These are phyloP conservation scores for Gaeumannomyces tritici DNA, from an alignment of 2,329 filamentous ascomycete species.

Conservation along the genomic window DNA sequence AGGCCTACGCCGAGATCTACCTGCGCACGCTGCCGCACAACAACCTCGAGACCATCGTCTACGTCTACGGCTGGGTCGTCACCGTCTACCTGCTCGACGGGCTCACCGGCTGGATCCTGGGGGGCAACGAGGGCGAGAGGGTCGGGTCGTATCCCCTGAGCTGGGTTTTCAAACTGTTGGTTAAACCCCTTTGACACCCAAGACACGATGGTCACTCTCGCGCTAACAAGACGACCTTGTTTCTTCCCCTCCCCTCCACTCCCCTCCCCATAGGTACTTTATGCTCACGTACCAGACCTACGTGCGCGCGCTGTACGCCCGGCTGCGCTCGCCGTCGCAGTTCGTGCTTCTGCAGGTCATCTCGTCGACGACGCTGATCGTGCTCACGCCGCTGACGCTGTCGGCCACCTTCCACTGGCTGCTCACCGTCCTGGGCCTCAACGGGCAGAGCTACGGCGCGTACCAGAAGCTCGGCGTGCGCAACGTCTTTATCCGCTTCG, in stretches of 20 bases:
- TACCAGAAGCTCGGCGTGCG: conserved; percentile 59
- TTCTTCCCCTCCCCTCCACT: too few relatives aligned
- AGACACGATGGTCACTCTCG: background rate
- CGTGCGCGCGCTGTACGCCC: conserved; percentile 58
- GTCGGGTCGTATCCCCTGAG: conserved; percentile 62
- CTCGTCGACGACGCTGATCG: conserved; percentile 52
- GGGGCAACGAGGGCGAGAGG: conserved; percentile 54
- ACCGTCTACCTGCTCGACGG: conserved; percentile 57
- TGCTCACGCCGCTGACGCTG: conserved; percentile 56
- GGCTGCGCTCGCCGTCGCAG: conserved; percentile 53
- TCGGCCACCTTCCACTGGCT: conserved; percentile 47
- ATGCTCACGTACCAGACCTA: conserved; percentile 64
- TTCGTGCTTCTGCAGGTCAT: conserved; percentile 57
- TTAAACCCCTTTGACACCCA: conserved; percentile 5
- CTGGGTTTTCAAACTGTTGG: conserved; percentile 62
- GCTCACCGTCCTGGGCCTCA: conserved; percentile 43
- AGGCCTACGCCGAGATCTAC: conserved; percentile 61
- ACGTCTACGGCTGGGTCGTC: conserved; percentile 61
- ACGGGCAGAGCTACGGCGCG: conserved; percentile 47
- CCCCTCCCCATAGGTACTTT: conserved; percentile 40
- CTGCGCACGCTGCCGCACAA: conserved; percentile 56
- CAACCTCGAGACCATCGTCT: conserved; percentile 57
- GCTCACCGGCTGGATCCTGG: conserved; percentile 57
- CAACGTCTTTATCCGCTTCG: conserved; percentile 57
- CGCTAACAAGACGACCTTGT: background rate